Evolutionary conservation across 805 yeast species (phyloP), one percentile per base, ranked within the genome.

Genomic region (Saccharomycopsis vini): DNA sequence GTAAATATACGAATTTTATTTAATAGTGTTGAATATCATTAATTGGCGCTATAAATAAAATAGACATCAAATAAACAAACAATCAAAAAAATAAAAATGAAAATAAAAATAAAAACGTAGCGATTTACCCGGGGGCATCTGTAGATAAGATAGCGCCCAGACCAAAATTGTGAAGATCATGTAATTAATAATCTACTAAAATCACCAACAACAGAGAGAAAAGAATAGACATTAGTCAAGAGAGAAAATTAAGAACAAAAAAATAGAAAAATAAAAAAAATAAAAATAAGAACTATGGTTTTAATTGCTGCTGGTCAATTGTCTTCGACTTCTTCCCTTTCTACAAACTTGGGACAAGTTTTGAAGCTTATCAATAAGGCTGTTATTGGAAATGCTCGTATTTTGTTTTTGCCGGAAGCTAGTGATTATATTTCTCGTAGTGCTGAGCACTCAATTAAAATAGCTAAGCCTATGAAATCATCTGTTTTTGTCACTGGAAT

Each of bases 361-460:
- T 69, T 73, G 10, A 66, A 66, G 24, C 65, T 89, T 30, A 77
- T 90, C 15, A 58, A 63, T n/a, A 61, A 67, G 42, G 95, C 97
- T 0, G 71, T 81, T 0, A 62, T 62, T 2, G 57, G 68, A 13
- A 73, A 80, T 3, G 88, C 82, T 12, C 68, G 72, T 50, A 76
- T 86, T 3, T 66, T 92, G 4, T 87, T 92, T 56, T 71, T 90
- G 36, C 97, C 97, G 2, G 98, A 90, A 59, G 97, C 97, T 0
- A 72, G 92, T 3, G 97, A 90, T 59, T 90, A 87, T 59, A 70
- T 90, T 32, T 80, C 95, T 4, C 68, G 75, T 42, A 75, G 76
- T 55, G 80, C 89, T 1, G 59, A 54, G 1, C 89, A 86, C 52
- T 79, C 94, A 1, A 66, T 69, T 42, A 52, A 64, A 22, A 62